Percentiles rank a stretch among this genome's conserved stretches.
These are phyloP conservation scores for Colletotrichum nymphaeae DNA, from an alignment of 2,329 filamentous ascomycete genomes.

Conservation along the genomic window DNA sequence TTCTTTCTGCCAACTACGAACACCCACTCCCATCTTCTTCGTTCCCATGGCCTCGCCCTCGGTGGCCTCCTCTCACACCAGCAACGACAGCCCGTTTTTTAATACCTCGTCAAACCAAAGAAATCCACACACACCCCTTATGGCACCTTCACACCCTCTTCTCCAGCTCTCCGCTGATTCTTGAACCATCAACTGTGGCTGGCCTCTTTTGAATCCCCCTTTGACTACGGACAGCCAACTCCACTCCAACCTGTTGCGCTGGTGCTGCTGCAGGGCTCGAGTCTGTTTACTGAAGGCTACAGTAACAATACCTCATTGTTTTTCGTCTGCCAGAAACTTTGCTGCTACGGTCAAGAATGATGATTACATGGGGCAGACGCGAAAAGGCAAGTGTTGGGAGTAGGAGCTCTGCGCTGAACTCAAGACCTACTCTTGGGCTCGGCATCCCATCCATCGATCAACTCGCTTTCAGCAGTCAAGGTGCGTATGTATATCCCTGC, in stretches of 20 bases:
- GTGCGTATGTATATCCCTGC: neutral
- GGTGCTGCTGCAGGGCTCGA: constrained; percentile 1
- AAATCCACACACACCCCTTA: neutral
- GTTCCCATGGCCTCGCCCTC: neutral
- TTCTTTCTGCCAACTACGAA: neutral
- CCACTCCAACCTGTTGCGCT: neutral
- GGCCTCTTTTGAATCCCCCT: neutral
- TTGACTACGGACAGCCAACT: neutral
- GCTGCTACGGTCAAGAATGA: neutral
- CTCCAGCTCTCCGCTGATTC: neutral
- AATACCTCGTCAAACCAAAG: neutral
- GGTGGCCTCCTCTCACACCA: neutral
- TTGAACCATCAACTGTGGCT: constrained; percentile 1
- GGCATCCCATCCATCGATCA: neutral
- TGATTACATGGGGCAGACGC: neutral
- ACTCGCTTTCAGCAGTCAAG: neutral
- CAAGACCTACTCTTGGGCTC: neutral
- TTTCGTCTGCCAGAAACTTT: neutral
- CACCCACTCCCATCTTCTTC: neutral
- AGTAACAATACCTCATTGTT: neutral
- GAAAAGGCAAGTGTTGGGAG: neutral
- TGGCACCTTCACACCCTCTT: neutral
- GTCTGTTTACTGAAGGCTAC: neutral
- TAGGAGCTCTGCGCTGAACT: neutral
- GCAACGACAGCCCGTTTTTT: neutral